A percentile compares a stretch with the other conserved stretches of the same genome.
Conservation (phyloP, 2,329 filamentous ascomycete species). For the Shiraia sp. region DNA sequence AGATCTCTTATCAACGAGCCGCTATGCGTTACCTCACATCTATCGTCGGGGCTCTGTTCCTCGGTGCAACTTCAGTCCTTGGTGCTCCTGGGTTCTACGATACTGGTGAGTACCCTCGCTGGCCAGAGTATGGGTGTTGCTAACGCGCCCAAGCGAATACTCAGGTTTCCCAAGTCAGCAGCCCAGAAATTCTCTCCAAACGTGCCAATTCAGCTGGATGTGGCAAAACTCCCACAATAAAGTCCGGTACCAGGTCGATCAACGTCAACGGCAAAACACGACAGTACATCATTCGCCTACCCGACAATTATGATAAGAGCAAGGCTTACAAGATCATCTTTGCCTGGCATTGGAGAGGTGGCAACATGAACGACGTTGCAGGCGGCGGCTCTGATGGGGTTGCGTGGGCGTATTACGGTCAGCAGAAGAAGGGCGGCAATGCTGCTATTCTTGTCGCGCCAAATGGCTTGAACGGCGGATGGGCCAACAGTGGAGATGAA, state of each 20-base stretch:
- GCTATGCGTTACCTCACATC: conserved; percentile 8
- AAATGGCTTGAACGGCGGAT: conserved; percentile 46
- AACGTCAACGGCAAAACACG: conserved; percentile 47
- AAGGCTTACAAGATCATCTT: conserved; percentile 49
- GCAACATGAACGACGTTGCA: conserved; percentile 46
- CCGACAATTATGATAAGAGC: conserved; percentile 46
- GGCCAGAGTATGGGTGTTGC: background rate
- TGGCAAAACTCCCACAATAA: conserved; percentile 11
- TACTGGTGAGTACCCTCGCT: conserved; percentile 4
- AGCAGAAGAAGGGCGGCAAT: conserved; percentile 41
- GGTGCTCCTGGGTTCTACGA: conserved; percentile 10
- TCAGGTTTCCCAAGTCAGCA: background rate
- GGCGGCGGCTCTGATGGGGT: conserved; percentile 11
- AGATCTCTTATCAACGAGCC: background rate
- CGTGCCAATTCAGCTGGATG: conserved; percentile 17
- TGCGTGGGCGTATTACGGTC: conserved; percentile 43
- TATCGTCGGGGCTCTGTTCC: conserved; percentile 8
- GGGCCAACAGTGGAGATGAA: conserved; percentile 48
- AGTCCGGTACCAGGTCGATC: conserved; percentile 7
- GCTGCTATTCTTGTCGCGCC: conserved; percentile 50
- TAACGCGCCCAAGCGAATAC: background rate
- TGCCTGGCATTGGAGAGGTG: conserved; percentile 47
- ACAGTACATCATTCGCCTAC: conserved; percentile 47
- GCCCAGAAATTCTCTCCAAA: conserved; percentile 6
- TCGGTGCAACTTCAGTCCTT: conserved; percentile 8